Conservation (phyloP, 768 basidiomycete species). For the Collybiopsis luxurians region DNA sequence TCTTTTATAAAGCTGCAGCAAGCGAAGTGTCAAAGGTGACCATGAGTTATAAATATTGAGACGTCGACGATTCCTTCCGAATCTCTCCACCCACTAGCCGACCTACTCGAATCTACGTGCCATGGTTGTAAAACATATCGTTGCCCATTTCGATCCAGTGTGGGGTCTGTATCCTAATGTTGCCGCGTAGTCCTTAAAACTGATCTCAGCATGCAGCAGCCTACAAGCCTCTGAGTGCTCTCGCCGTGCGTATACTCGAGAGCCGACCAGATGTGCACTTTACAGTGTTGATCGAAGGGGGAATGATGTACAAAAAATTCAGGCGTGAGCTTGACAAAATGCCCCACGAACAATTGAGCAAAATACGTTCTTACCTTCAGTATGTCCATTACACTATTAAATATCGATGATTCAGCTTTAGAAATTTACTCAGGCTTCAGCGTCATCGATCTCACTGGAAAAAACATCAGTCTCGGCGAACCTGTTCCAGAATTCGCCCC, state of each 20-base stretch:
- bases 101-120: too few species aligned
- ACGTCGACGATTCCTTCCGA: too few species aligned
- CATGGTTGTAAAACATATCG: background rate
- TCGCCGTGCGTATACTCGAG: background rate
- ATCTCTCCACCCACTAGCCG: too few species aligned
- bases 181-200: background rate
- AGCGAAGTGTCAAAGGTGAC: too few species aligned
- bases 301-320: background rate
- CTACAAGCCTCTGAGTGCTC: background rate
- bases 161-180: background rate
- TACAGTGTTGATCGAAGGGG: background rate
- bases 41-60: too few species aligned
- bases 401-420: background rate
- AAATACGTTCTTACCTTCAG: conserved; percentile 2
- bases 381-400: background rate
- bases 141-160: background rate
- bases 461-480: background rate
- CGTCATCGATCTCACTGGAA: background rate
- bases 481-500: background rate
- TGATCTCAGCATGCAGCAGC: background rate
- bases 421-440: background rate
- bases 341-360: background rate
- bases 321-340: background rate
- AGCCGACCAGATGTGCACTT: background rate
- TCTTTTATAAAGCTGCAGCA: too few species aligned